These are phyloP conservation scores for Kickxella alabastrina DNA, from an alignment of 192 early-diverging fungal genomes.

Conservation along the genomic window DNA sequence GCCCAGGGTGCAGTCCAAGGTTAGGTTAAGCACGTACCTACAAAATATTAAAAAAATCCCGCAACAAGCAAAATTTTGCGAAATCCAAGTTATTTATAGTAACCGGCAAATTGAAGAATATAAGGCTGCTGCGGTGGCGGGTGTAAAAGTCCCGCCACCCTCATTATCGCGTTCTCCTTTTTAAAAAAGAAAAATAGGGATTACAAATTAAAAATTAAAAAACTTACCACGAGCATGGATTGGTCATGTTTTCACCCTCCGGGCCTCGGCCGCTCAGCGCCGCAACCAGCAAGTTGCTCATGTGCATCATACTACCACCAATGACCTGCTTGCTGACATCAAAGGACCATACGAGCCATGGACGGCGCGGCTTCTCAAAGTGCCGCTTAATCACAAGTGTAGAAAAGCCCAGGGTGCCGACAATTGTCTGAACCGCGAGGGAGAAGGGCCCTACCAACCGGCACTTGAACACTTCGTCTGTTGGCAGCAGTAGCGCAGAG, in stretches of 20 bases:
- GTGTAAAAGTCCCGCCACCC: too few species aligned
- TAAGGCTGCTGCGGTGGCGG: too few species aligned
- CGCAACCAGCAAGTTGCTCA: constrained; percentile 68
- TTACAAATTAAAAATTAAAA: not conserved
- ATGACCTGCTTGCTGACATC: constrained; percentile 77
- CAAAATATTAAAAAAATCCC: not conserved
- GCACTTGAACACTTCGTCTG: constrained; percentile 39
- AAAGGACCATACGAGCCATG: constrained; percentile 66
- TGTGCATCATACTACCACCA: constrained; percentile 67
- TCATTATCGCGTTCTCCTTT: too few species aligned
- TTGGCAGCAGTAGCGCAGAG: constrained; percentile 9
- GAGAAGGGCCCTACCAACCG: constrained; percentile 65
- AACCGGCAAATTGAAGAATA: too few species aligned
- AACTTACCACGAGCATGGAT: constrained; percentile 49
- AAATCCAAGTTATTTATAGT: too few species aligned
- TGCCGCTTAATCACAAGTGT: constrained; percentile 72
- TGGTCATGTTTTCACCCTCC: constrained; percentile 33
- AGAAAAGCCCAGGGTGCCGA: constrained; percentile 68
- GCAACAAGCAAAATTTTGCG: too few species aligned
- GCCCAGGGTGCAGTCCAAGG: constrained; percentile 48
- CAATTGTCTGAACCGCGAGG: constrained; percentile 62
- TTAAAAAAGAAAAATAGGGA: not conserved
- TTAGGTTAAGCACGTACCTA: constrained; percentile 51
- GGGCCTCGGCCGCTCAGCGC: constrained; percentile 58
- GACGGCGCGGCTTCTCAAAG: constrained; percentile 65